phyloP scores from a whole-genome alignment of 169 alveolate species.

The Eimeria acervulina region DNA sequence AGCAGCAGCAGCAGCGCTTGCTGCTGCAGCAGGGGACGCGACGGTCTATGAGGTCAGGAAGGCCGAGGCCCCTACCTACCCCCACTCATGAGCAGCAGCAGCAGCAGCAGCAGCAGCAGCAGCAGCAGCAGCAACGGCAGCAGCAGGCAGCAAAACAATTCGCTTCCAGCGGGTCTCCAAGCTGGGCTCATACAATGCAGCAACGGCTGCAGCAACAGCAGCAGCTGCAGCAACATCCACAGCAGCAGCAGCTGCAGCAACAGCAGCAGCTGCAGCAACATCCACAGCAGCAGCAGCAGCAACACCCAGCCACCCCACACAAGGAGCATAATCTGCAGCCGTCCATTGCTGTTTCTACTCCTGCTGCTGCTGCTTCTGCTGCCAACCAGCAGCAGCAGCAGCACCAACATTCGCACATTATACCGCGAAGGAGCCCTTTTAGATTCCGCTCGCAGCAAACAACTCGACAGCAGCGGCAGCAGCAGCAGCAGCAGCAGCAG shows the following conservation, averaged over 20 bases:
- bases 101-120: slow-evolving; percentile 56
- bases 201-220: too few relatives aligned
- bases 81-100: slow-evolving; percentile 19
- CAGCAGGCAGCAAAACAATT: neutral
- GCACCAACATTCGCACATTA: slow-evolving; percentile 3
- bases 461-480: slow-evolving; percentile 38
- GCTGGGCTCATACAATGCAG: neutral
- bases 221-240: neutral
- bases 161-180: neutral
- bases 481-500: slow-evolving; percentile 30
- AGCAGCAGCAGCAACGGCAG: slow-evolving; percentile 1
- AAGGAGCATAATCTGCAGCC: neutral
- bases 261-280: neutral
- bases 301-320: neutral
- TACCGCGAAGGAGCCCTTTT: slow-evolving; percentile 1
- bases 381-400: slow-evolving; percentile 16
- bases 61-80: slow-evolving; percentile 39
- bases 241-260: neutral
- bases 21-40: neutral
- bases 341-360: neutral
- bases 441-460: neutral
- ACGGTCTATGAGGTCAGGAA: neutral
- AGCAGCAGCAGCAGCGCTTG: slow-evolving; percentile 16
- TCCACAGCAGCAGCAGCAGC: neutral
- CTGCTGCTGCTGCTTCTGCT: neutral